Conservation (phyloP, 2,329 filamentous ascomycete genomes). For the Sclerotinia trifoliorum region DNA sequence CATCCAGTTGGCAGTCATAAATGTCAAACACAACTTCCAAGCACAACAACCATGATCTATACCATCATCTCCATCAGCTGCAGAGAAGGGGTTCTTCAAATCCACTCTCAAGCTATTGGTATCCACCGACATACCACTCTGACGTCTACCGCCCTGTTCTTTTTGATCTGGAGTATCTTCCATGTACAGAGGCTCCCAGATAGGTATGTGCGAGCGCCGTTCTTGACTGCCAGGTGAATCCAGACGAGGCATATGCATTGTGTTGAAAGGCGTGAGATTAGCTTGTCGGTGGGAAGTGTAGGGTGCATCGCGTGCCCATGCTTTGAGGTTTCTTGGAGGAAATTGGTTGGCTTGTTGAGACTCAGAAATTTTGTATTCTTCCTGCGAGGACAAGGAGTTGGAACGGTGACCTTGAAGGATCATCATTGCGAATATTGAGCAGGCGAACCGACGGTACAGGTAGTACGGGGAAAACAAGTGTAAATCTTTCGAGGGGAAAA, state of each 20-base stretch:
- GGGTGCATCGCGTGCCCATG: not conserved
- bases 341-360: not conserved
- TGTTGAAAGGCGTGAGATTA: constrained; percentile 10
- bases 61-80: not conserved
- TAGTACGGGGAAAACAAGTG: not conserved
- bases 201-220: constrained; percentile 5
- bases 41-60: constrained; percentile 6
- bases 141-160: not conserved
- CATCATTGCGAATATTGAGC: not conserved
- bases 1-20: constrained; percentile 12
- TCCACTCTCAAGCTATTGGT: not conserved
- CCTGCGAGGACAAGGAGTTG: not conserved
- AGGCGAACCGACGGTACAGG: not conserved
- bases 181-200: constrained; percentile 17
- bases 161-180: not conserved
- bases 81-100: not conserved
- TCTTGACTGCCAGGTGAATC: constrained; percentile 6
- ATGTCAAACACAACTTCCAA: constrained; percentile 5
- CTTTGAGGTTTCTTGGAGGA: not conserved
- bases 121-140: not conserved
- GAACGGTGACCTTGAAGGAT: constrained; percentile 18
- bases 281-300: not conserved
- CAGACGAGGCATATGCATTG: constrained; percentile 16
- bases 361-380: not conserved
- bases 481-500: no score